Evolutionary conservation across 176 grass and related monocot genomes (phyloP).

Genomic region (Triticum turgidum): DNA sequence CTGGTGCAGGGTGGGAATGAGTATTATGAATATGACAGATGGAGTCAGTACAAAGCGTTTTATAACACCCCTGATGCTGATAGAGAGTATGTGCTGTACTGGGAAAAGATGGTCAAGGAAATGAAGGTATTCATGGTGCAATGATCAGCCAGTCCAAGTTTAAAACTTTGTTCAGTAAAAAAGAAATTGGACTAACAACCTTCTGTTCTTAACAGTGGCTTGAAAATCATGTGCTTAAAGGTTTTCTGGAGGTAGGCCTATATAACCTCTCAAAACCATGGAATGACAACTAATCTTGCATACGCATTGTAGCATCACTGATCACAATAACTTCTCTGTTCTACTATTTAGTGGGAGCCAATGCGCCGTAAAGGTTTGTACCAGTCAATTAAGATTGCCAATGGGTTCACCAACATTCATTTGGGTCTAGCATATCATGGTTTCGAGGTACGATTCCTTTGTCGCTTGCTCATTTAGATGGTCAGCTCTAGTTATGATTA

Average conservation of each 20-base stretch:
- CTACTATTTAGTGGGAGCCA: not conserved
- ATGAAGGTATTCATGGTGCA: slow-evolving; percentile 11
- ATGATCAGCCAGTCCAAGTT: not conserved
- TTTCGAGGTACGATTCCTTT: not conserved
- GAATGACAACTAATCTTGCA: not conserved
- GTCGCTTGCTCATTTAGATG: not conserved
- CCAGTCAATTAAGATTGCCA: slow-evolving; percentile 1
- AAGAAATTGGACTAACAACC: no score
- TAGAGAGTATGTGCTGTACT: slow-evolving; percentile 19
- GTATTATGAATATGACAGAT: no score
- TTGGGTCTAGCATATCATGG: not conserved
- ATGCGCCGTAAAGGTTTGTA: not conserved
- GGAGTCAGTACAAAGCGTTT: not conserved
- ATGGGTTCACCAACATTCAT: not conserved
- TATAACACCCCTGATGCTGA: not conserved
- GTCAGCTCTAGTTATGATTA: not conserved
- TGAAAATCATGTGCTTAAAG: no score
- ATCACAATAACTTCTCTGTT: not conserved
- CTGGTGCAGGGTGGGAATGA: not conserved
- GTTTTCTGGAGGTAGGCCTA: no score
- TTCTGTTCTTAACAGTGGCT: no score
- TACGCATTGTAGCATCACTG: not conserved
- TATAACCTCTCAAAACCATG: no score
- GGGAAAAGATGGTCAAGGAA: not conserved
- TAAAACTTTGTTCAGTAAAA: not conserved